A percentile compares a stretch with the other conserved stretches of the same genome.
These are phyloP conservation scores for Rhodocollybia butyracea DNA, from an alignment of 768 basidiomycete species.

Conservation along the genomic window DNA sequence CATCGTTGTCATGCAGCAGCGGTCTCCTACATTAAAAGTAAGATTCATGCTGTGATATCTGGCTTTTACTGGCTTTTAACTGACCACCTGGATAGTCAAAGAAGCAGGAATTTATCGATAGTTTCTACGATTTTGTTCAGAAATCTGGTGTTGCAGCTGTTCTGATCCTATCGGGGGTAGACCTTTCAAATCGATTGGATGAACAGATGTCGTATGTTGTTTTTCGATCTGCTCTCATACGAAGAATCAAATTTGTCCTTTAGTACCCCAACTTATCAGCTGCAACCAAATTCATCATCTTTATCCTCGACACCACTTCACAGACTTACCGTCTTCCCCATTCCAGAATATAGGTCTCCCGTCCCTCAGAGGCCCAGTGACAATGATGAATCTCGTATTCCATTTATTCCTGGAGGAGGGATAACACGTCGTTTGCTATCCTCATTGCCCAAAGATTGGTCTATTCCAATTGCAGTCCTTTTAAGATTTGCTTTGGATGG, in stretches of 20 bases:
- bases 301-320: slow-evolving; percentile 42
- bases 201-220: slow-evolving; percentile 68
- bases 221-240: background rate
- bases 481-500: slow-evolving; percentile 81
- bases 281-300: slow-evolving; percentile 44
- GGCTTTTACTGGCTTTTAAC: slow-evolving; percentile 41
- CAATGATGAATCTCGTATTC: slow-evolving; percentile 34
- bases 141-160: slow-evolving; percentile 45
- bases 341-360: slow-evolving; percentile 53
- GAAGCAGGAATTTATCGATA: slow-evolving; percentile 64
- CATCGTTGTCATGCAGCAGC: slow-evolving; percentile 70
- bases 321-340: slow-evolving; percentile 42
- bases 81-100: no score
- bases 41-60: background rate
- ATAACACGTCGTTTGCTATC: slow-evolving; percentile 64
- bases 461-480: slow-evolving; percentile 53
- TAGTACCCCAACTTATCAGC: slow-evolving; percentile 67
- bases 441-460: slow-evolving; percentile 48
- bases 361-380: slow-evolving; percentile 31
- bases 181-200: slow-evolving; percentile 70
- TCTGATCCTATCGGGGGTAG: slow-evolving; percentile 73
- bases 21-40: slow-evolving; percentile 79
- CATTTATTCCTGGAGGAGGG: slow-evolving; percentile 80
- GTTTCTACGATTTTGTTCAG: slow-evolving; percentile 56
- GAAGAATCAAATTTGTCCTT: background rate